Evolutionary conservation across 495 filamentous ascomycete species (phyloP), one percentile per base, ranked within the genome.

Genomic region (Penicillium dipodomyicola): DNA sequence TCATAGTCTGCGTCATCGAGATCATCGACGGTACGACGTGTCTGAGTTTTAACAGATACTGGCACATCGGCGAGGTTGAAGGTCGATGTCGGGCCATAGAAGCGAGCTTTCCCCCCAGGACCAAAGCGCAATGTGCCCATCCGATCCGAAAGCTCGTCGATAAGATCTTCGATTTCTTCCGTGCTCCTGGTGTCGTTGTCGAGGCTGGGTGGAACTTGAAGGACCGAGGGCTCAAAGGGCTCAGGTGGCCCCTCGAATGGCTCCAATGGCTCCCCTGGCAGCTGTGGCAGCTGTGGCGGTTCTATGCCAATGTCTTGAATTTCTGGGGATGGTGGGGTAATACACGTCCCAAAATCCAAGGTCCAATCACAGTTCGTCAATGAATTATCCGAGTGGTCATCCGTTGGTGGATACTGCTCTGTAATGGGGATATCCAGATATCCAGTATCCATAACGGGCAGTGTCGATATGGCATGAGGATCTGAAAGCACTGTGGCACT

Each of bases 71-170:
- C 51, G 1, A 73, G 47, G 43, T 75, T 71, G 33, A 67, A 63
- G 32, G 46, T 52, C 11, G 61, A 63, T 43, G 56, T 63, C 4
- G 61, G 61, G 1, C 61, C 57, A 40, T 53, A 59, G 17, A 56
- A 63, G 17, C 42, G 56, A 22, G 53, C 44, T 27, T 57, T 41
- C 8, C 61, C 61, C 12, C 43, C 61, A 23, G 52, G 52, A 6
- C 52, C 61, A 30, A 72, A 60, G 29, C 63, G 61, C 12, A 72
- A 48, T 17, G 53, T 61, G 10, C 69, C 67, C 29, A 72, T 56
- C 67, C 77, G 45, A 59, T 65, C 23, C 52, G 63, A 65, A 17
- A 63, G 37, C 12, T 60, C 52, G 11, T 63, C 48, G 8, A 63
- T 47, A 5, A 63, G 52, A 4, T 37, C 57, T 52, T 63, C 61